These are phyloP conservation scores for Begonia fuchsioides DNA, from an alignment of 306 rosid genomes.

Conservation along the genomic window DNA sequence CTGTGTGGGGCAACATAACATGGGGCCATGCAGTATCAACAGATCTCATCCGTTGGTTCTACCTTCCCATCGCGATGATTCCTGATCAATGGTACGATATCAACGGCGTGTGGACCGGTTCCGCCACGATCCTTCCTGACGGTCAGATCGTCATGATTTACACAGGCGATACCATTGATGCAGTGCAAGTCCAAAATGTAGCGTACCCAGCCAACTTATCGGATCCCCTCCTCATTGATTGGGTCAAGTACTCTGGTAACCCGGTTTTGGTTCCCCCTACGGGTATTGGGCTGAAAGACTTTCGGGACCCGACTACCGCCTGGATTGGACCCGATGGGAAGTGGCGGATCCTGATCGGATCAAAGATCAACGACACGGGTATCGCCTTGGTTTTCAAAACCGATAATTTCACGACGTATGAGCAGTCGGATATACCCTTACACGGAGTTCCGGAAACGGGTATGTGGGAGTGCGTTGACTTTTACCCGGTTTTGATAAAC, in stretches of 20 bases:
- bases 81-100: conserved; percentile 42
- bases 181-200: conserved; percentile 60
- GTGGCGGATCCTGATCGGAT: conserved; percentile 57
- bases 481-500: conserved; percentile 43
- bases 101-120: conserved; percentile 80
- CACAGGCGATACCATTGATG: conserved; percentile 34
- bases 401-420: conserved; percentile 27
- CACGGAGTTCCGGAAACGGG: conserved; percentile 75
- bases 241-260: conserved; percentile 54
- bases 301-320: conserved; percentile 64
- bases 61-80: conserved; percentile 57
- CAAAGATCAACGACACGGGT: conserved; percentile 33
- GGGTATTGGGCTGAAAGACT: conserved; percentile 24
- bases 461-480: conserved; percentile 92
- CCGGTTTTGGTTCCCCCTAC: conserved; percentile 57
- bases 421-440: conserved; percentile 16
- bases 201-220: conserved; percentile 60
- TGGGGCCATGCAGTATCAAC: conserved; percentile 82
- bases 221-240: conserved; percentile 64
- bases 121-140: conserved; percentile 54
- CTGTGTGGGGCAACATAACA: conserved; percentile 73
- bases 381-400: conserved; percentile 41
- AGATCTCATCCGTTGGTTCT: conserved; percentile 73
- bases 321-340: conserved; percentile 50
- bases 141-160: conserved; percentile 61